These are phyloP conservation scores for Conoideocrella luteorostrata DNA, from an alignment of 2,329 filamentous ascomycete species.

Conservation along the genomic window DNA sequence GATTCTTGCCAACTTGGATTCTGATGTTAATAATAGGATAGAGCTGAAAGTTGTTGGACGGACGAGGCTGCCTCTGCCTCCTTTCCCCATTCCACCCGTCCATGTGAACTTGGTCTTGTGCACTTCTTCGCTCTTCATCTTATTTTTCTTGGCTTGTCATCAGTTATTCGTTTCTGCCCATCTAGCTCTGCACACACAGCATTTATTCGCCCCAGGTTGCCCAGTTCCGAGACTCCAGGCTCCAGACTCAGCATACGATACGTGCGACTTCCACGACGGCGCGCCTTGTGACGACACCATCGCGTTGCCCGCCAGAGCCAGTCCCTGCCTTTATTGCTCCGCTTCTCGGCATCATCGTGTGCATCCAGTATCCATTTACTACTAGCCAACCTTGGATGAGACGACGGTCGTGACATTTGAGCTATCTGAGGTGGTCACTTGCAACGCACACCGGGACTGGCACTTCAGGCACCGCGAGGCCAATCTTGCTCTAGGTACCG, in stretches of 20 bases:
- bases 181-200: no score
- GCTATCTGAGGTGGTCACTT: constrained; percentile 11
- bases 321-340: not conserved
- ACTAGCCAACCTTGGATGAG: constrained; percentile 1
- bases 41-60: not conserved
- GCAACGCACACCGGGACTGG: constrained; percentile 5
- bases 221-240: no score
- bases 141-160: not conserved
- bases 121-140: not conserved
- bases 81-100: not conserved
- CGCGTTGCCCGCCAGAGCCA: not conserved
- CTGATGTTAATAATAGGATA: not conserved
- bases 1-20: no score
- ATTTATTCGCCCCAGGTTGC: no score
- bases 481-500: not conserved
- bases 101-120: not conserved
- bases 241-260: constrained; percentile 1
- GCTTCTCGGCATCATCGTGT: constrained; percentile 6
- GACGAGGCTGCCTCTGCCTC: not conserved
- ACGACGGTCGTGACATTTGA: constrained; percentile 3
- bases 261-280: no score
- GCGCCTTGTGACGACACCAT: constrained; percentile 7
- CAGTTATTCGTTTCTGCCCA: no score
- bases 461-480: not conserved
- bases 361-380: no score